Conservation (phyloP, 495 filamentous ascomycete species). For the Apodospora peruviana region DNA sequence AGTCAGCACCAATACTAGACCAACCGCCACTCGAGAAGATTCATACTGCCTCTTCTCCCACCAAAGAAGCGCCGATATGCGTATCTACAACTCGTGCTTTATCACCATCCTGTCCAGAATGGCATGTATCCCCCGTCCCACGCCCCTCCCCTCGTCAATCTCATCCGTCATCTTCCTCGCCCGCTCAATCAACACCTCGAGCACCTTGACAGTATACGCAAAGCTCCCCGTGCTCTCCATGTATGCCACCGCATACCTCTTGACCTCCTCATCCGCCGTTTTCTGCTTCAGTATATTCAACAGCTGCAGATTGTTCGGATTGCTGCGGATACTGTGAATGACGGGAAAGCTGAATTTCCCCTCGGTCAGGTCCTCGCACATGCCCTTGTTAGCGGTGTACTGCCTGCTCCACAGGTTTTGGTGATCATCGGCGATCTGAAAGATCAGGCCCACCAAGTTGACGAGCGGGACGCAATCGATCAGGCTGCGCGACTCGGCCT, state of each 20-base stretch:
- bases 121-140: slow-evolving; percentile 38
- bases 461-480: slow-evolving; percentile 80
- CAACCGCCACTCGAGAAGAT: too few species aligned
- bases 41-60: too few species aligned
- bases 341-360: slow-evolving; percentile 98
- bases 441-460: slow-evolving; percentile 86
- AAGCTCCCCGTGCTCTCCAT: slow-evolving; percentile 90
- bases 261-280: slow-evolving; percentile 79
- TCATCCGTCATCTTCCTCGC: slow-evolving; percentile 62
- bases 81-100: slow-evolving; percentile 14
- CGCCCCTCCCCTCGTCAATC: slow-evolving; percentile 52
- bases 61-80: too few species aligned
- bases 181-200: slow-evolving; percentile 59
- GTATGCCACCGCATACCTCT: slow-evolving; percentile 83
- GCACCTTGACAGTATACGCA: slow-evolving; percentile 69
- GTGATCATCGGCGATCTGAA: slow-evolving; percentile 97
- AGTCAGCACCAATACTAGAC: too few species aligned
- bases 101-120: slow-evolving; percentile 46
- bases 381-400: slow-evolving; percentile 86
- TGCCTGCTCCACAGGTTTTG: slow-evolving; percentile 69
- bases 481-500: slow-evolving; percentile 65
- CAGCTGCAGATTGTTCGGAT: slow-evolving; percentile 74
- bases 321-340: slow-evolving; percentile 85
- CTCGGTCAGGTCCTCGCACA: slow-evolving; percentile 95
- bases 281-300: slow-evolving; percentile 90